Evolutionary conservation across 352 stramenopile species (phyloP).

Genomic region (Globisporangium viniferum): DNA sequence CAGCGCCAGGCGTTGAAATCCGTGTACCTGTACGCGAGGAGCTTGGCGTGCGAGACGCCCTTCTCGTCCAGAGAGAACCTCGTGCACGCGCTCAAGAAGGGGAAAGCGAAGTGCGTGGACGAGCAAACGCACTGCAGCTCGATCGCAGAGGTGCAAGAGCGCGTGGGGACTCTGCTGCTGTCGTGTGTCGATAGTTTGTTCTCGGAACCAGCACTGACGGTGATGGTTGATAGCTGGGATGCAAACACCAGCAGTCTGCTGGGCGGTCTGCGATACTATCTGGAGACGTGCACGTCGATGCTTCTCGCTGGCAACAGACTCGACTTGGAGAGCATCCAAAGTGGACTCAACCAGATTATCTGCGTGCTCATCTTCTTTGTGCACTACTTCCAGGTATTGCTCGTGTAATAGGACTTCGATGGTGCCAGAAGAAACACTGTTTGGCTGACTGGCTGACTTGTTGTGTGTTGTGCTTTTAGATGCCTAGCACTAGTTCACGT

Average conservation of each 20-base stretch:
- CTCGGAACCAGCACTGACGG: not conserved
- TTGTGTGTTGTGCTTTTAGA: not conserved
- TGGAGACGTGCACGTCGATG: slow-evolving; percentile 5
- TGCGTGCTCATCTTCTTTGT: slow-evolving; percentile 32
- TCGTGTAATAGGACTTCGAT: not conserved
- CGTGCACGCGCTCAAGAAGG: slow-evolving; percentile 24
- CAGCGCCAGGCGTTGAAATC: slow-evolving; percentile 30
- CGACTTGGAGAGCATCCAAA: slow-evolving; percentile 6
- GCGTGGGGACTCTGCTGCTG: slow-evolving; percentile 11
- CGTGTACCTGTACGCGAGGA: slow-evolving; percentile 45
- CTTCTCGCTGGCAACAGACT: slow-evolving; percentile 8
- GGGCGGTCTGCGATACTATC: slow-evolving; percentile 1
- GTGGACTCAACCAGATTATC: slow-evolving; percentile 22
- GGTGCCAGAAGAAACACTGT: not conserved
- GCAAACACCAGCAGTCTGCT: not conserved
- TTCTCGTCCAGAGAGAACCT: slow-evolving; percentile 42
- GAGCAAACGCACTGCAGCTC: not conserved
- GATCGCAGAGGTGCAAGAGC: slow-evolving; percentile 6
- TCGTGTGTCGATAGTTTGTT: slow-evolving; percentile 8
- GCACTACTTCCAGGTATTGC: slow-evolving; percentile 27
- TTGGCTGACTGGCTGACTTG: not conserved
- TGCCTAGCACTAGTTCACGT: not conserved
- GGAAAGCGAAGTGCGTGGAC: not conserved
- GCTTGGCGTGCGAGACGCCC: slow-evolving; percentile 34
- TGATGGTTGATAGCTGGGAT: slow-evolving; percentile 2